Percentiles rank a stretch among this genome's conserved stretches.
These are phyloP conservation scores for Metarhizium robertsii DNA, from an alignment of 2,329 filamentous ascomycete genomes.

Conservation along the genomic window DNA sequence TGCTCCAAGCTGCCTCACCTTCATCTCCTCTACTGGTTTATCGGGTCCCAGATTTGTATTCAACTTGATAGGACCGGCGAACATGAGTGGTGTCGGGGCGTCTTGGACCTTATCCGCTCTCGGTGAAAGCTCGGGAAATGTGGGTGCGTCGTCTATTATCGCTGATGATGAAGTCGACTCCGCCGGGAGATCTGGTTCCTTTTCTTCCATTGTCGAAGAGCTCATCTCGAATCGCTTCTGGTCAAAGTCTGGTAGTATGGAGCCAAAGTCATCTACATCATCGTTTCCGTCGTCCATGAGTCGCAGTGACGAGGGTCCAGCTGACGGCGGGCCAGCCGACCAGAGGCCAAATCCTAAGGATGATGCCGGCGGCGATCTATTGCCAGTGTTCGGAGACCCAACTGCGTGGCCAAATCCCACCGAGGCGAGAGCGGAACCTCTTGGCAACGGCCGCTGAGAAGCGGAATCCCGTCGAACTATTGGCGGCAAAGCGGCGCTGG, in stretches of 20 bases:
- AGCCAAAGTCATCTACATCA: conserved; percentile 38
- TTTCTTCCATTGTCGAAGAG: conserved; percentile 1
- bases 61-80: conserved; percentile 27
- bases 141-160: conserved; percentile 7
- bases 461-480: conserved; percentile 20
- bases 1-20: conserved; percentile 25
- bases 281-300: conserved; percentile 36
- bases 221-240: conserved; percentile 22
- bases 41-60: conserved; percentile 21
- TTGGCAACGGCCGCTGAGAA: conserved; percentile 16
- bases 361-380: conserved; percentile 11
- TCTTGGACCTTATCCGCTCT: not conserved
- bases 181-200: not conserved
- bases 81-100: conserved; percentile 16
- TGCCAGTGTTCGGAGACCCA: conserved; percentile 11
- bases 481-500: conserved; percentile 25
- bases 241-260: conserved; percentile 44
- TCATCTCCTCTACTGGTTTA: conserved; percentile 21
- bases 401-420: conserved; percentile 7
- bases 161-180: not conserved
- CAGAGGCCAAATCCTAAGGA: conserved; percentile 21
- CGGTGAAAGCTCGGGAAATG: conserved; percentile 3
- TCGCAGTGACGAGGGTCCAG: conserved; percentile 30
- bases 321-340: conserved; percentile 26
- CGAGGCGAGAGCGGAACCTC: conserved; percentile 9